phyloP scores from a whole-genome alignment of 495 filamentous ascomycete species.

The Umbilicaria muhlenbergii region DNA sequence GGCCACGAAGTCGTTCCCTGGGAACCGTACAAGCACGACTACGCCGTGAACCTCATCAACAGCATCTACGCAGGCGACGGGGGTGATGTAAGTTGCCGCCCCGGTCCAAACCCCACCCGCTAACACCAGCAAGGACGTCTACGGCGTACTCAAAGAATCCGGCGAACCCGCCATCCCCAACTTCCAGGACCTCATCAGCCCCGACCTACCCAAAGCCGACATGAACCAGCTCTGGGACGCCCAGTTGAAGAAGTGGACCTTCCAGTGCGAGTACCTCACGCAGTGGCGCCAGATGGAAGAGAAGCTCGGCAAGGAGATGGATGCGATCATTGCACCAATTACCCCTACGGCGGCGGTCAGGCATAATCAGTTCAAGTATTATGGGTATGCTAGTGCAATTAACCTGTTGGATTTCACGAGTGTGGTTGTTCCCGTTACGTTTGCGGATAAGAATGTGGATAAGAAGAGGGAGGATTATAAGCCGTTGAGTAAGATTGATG shows the following conservation, averaged over 20 bases:
- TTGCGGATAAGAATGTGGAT: slow-evolving; percentile 24
- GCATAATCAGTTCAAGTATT: slow-evolving; percentile 21
- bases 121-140: slow-evolving; percentile 17
- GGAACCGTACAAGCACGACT: slow-evolving; percentile 24
- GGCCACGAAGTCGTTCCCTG: slow-evolving; percentile 27
- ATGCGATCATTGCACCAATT: slow-evolving; percentile 37
- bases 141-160: slow-evolving; percentile 22
- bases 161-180: slow-evolving; percentile 31
- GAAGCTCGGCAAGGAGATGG: slow-evolving; percentile 14
- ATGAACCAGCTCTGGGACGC: slow-evolving; percentile 21
- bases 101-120: not conserved
- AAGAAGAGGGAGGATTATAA: slow-evolving; percentile 11
- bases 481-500: slow-evolving; percentile 22
- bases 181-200: slow-evolving; percentile 24
- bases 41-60: slow-evolving; percentile 19
- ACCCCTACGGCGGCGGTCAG: slow-evolving; percentile 24
- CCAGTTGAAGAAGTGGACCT: slow-evolving; percentile 23
- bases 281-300: slow-evolving; percentile 19
- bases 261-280: slow-evolving; percentile 22
- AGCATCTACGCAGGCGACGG: slow-evolving; percentile 26
- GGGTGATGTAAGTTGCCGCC: slow-evolving; percentile 6
- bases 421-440: slow-evolving; percentile 31
- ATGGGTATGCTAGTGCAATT: slow-evolving; percentile 23
- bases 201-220: slow-evolving; percentile 13
- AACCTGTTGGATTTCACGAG: slow-evolving; percentile 30